These are phyloP conservation scores for Prototheca wickerhamii DNA, from an alignment of 163 green algal genomes.

Conservation along the genomic window DNA sequence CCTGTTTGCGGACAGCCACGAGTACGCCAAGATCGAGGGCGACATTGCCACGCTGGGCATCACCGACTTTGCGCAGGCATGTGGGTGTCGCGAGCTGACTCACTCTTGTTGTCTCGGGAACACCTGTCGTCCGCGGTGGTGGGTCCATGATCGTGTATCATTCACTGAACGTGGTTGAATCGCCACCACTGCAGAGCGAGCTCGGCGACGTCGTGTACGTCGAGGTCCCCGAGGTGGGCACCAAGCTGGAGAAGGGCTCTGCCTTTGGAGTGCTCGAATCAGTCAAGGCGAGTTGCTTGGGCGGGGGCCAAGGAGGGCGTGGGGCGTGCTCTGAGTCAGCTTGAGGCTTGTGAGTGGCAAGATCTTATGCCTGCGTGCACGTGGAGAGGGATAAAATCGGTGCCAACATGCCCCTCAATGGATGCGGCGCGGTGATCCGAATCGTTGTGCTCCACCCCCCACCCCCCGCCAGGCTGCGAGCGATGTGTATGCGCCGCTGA, in stretches of 20 bases:
- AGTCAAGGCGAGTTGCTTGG: conserved; percentile 70
- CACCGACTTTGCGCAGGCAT: conserved; percentile 90
- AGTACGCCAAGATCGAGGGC: conserved; percentile 86
- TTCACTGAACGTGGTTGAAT: too few relatives aligned
- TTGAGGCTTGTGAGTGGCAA: too few relatives aligned
- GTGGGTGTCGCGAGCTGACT: conserved; percentile 8
- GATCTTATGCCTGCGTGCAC: too few relatives aligned
- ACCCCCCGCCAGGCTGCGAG: conserved; percentile 84
- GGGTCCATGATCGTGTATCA: too few relatives aligned
- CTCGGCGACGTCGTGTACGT: conserved; percentile 97
- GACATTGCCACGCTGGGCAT: conserved; percentile 83
- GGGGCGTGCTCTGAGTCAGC: too few relatives aligned
- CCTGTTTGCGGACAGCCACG: conserved; percentile 79
- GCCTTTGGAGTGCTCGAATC: conserved; percentile 96
- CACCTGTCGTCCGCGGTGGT: too few relatives aligned
- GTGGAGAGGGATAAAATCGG: too few relatives aligned
- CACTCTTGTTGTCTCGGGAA: too few relatives aligned
- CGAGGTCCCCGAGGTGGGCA: conserved; percentile 91
- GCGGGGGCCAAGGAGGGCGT: too few relatives aligned
- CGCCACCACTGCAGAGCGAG: conserved; percentile 56
- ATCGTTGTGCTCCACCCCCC: too few relatives aligned
- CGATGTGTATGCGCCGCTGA: conserved; percentile 90
- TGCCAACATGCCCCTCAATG: too few relatives aligned
- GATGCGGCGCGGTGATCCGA: too few relatives aligned
- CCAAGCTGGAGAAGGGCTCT: conserved; percentile 63